Percentiles rank a stretch among this genome's conserved stretches.
Evolutionary conservation across 345 rosid species (phyloP).

Genomic region (Corchorus olitorius): DNA sequence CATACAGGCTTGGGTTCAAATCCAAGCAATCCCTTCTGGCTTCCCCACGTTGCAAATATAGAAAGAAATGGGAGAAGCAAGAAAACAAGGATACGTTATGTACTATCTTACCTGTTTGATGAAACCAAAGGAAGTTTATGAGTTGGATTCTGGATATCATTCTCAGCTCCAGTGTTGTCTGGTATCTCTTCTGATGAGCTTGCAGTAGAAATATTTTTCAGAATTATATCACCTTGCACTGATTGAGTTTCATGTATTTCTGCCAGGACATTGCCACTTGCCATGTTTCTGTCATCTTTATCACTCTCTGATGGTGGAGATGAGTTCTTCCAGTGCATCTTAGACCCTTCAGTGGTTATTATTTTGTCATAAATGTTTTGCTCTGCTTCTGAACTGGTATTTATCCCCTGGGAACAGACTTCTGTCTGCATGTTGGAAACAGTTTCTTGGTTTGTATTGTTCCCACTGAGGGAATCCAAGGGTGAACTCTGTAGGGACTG

Average conservation of each 20-base stretch:
- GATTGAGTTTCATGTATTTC: conserved; percentile 27
- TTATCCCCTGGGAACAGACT: conserved; percentile 25
- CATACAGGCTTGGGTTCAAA: too few species aligned
- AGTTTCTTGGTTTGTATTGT: conserved; percentile 24
- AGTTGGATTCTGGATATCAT: conserved; percentile 30
- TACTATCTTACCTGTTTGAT: conserved; percentile 44
- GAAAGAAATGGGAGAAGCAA: too few species aligned
- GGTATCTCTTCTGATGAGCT: conserved; percentile 26
- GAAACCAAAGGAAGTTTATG: conserved; percentile 33
- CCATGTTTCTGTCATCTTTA: conserved; percentile 31
- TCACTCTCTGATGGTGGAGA: conserved; percentile 29
- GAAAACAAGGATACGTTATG: neutral
- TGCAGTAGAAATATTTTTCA: conserved; percentile 25
- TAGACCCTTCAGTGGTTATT: conserved; percentile 24
- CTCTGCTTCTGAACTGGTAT: conserved; percentile 29
- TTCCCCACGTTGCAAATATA: too few species aligned
- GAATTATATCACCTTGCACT: conserved; percentile 20
- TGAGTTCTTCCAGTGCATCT: conserved; percentile 26
- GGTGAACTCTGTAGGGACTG: conserved; percentile 20
- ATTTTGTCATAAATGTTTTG: conserved; percentile 21
- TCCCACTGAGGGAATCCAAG: conserved; percentile 19
- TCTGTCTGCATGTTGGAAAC: conserved; percentile 21
- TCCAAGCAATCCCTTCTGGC: too few species aligned
- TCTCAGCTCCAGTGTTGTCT: conserved; percentile 23
- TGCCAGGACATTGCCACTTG: conserved; percentile 24